These are phyloP conservation scores for Didymella sp. DNA, from an alignment of 2,329 filamentous ascomycete species.

Conservation along the genomic window DNA sequence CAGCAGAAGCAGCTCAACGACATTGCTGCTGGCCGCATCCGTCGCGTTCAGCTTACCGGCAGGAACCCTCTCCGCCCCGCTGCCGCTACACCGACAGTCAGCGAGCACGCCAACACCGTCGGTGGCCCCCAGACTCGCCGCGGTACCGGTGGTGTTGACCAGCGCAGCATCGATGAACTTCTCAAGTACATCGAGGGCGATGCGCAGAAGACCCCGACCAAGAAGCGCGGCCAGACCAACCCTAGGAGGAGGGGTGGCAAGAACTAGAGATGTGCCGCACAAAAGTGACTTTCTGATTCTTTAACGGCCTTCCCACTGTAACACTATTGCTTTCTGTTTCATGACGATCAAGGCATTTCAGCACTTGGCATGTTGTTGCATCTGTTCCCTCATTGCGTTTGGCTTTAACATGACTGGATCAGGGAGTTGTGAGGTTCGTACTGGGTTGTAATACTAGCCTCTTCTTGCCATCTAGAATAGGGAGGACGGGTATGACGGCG, in stretches of 20 bases:
- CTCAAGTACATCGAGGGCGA: constrained; percentile 91
- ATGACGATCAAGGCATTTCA: constrained; percentile 14
- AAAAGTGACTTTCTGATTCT: constrained; percentile 11
- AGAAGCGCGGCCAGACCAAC: constrained; percentile 54
- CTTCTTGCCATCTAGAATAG: constrained; percentile 21
- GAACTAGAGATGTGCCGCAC: constrained; percentile 8
- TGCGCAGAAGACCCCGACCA: constrained; percentile 51
- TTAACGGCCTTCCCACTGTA: constrained; percentile 17
- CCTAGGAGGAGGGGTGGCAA: constrained; percentile 49
- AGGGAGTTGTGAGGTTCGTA: constrained; percentile 18
- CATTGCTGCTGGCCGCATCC: constrained; percentile 73
- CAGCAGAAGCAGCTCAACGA: constrained; percentile 95
- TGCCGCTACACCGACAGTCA: constrained; percentile 65
- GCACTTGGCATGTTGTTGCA: constrained; percentile 12
- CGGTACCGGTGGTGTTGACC: constrained; percentile 63
- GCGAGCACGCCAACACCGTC: constrained; percentile 53
- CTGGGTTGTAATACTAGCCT: constrained; percentile 17
- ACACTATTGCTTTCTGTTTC: constrained; percentile 13
- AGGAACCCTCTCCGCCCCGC: constrained; percentile 64
- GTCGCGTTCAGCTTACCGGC: constrained; percentile 71
- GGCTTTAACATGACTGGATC: constrained; percentile 11
- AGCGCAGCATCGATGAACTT: constrained; percentile 88
- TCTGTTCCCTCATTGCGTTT: constrained; percentile 16
- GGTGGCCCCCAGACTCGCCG: constrained; percentile 46
- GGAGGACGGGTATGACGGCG: constrained; percentile 16